Base-by-base conservation (phyloP, 2,329 filamentous ascomycete genomes). In the Arachnomyces sp. region DNA sequence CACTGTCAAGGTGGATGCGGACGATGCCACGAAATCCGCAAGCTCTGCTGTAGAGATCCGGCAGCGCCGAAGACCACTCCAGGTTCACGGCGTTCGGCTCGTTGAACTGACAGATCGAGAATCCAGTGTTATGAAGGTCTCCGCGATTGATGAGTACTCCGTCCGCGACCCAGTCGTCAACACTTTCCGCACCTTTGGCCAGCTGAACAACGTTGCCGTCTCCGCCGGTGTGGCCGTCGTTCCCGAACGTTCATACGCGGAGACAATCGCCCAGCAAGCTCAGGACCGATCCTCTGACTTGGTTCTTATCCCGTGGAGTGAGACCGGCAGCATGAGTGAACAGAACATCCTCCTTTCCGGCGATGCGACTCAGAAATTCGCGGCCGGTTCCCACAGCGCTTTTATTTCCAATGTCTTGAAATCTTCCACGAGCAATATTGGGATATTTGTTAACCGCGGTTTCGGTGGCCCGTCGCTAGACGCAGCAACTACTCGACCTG, bases 71-170 rank as follows among this genome's bases (percentile, higher is more conserved):
- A 29, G 46, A 7, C 74, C 77, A 1, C 71, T 90, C 1, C 75
- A 84, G 54, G 82, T 88, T 0, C 86, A 94, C 52, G 90, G 88
- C 25, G 67, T 95, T n/a, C 83, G 89, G 11, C 74, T 96, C 12
- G 66, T 93, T 36, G 86, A 93, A 56, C 75, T 96, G 9, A 93
- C 86, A 0, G 89, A 95, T 52, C 87, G 90, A 73, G 84, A 86
- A 31, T 95, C 90, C 1, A 89, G 88, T 13, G 90, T 95, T 52
- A 96, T 96, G 90, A 83, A 86, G 52, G 86, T 94, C 8, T 82
- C 87, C 0, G 87, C 93, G 55, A 73, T 82, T 3, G 83, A 88
- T 30, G 86, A 92, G 36, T 76, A 80, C 45, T 76, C 77, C 17
- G 71, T 75, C 5, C 74, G 77, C 52, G 90, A 96, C 53, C 87